Percentiles rank a stretch among this genome's conserved stretches.
These are phyloP conservation scores for Calonectria fujianensis DNA, from an alignment of 2,329 filamentous ascomycete species.

Conservation along the genomic window DNA sequence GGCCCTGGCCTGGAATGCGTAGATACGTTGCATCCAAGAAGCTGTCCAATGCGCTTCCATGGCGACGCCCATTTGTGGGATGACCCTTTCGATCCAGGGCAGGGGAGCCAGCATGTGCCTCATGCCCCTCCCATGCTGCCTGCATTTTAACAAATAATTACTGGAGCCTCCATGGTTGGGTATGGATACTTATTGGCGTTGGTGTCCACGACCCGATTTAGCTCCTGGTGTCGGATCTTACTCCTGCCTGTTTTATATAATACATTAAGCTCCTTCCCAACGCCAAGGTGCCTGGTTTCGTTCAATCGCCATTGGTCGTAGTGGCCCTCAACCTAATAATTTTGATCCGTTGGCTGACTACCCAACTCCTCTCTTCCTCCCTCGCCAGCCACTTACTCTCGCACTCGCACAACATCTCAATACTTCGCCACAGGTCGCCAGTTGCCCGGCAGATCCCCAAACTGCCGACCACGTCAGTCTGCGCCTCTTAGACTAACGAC, in stretches of 20 bases:
- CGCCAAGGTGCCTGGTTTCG: neutral
- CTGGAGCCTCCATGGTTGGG: conserved; percentile 30
- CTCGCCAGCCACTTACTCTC: conserved; percentile 11
- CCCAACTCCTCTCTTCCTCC: conserved; percentile 17
- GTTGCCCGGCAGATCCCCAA: neutral
- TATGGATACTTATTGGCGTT: conserved; percentile 30
- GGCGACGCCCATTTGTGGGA: conserved; percentile 10
- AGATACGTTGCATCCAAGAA: conserved; percentile 33
- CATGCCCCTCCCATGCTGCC: conserved; percentile 26
- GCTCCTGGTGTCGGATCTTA: conserved; percentile 10
- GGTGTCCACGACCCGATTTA: conserved; percentile 13
- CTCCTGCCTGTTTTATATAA: conserved; percentile 4
- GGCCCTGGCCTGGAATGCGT: conserved; percentile 10
- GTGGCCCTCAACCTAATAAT: conserved; percentile 16
- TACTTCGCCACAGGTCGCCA: conserved; percentile 26
- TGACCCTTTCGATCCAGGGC: conserved; percentile 14
- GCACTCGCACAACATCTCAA: conserved; percentile 18
- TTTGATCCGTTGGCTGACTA: conserved; percentile 24
- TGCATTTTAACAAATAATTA: conserved; percentile 22
- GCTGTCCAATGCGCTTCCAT: conserved; percentile 13
- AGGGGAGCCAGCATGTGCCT: conserved; percentile 25
- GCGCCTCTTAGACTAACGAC: conserved; percentile 3
- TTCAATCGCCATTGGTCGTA: conserved; percentile 25
- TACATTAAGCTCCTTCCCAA: conserved; percentile 15
- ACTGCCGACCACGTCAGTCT: conserved; percentile 6